A percentile compares a stretch with the other conserved stretches of the same genome.
phyloP scores from a whole-genome alignment of 1,284 basidiomycete species.

The Wallemia mellicola region DNA sequence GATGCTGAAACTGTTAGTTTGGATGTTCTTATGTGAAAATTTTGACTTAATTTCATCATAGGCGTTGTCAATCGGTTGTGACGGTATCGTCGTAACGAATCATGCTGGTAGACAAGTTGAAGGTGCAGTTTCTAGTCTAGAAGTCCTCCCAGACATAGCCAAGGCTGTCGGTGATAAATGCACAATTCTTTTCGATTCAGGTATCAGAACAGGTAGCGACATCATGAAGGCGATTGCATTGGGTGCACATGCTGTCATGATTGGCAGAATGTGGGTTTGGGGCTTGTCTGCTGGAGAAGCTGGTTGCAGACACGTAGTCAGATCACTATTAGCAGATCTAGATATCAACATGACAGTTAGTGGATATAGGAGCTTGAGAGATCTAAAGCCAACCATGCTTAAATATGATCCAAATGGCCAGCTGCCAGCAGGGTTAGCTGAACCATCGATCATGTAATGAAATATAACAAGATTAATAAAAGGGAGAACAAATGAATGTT shows the following conservation, averaged over 20 bases:
- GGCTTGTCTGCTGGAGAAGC: slow-evolving; percentile 20
- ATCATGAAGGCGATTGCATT: slow-evolving; percentile 31
- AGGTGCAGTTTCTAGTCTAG: slow-evolving; percentile 37
- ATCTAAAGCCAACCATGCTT: background rate
- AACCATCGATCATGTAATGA: background rate
- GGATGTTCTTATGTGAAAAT: background rate
- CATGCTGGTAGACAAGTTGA: slow-evolving; percentile 60
- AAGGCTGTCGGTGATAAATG: slow-evolving; percentile 21
- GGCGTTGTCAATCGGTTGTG: slow-evolving; percentile 29
- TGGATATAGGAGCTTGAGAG: background rate
- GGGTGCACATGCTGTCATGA: slow-evolving; percentile 13
- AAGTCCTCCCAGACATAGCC: slow-evolving; percentile 30
- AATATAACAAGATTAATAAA: too few species aligned
- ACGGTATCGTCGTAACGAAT: slow-evolving; percentile 51
- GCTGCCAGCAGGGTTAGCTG: background rate
- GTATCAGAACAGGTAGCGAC: slow-evolving; percentile 40
- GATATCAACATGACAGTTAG: slow-evolving; percentile 21
- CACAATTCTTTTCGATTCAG: slow-evolving; percentile 46
- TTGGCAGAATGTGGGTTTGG: slow-evolving; percentile 12
- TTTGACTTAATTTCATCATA: slow-evolving; percentile 20
- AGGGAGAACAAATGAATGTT: too few species aligned
- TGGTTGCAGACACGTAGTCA: slow-evolving; percentile 33
- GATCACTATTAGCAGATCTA: slow-evolving; percentile 29
- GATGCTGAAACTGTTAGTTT: slow-evolving; percentile 25
- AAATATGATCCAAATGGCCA: background rate